Base-by-base conservation (phyloP, 345 rosid species). In the Garcia nutans region DNA sequence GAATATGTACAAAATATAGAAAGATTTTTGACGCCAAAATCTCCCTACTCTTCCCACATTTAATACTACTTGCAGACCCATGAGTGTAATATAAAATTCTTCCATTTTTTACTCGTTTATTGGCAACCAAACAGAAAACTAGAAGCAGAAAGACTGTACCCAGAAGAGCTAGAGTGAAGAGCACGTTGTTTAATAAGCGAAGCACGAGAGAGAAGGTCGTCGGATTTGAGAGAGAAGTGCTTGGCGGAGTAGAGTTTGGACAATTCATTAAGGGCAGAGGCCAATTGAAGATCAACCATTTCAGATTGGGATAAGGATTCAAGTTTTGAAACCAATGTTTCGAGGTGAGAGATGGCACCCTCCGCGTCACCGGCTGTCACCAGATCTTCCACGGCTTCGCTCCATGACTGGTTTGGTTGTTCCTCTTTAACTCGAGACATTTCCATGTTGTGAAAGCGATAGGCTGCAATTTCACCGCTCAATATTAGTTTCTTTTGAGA, bases 331-430 rank as follows among this genome's bases (percentile, higher is more conserved):
- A 85, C 70, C 44, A 86, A 68, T 54, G 89, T 74, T 78, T 94
- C 93, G 77, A 94, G 94, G 77, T 87, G 86, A 65, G 95, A 81
- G 77, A 91, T 88, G 24, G 97, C 93, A 37, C 82, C 84, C 47
- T 81, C 82, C 19, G 86, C 79, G 75, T 91, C 91, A 11, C 97
- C 93, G 55, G 81, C 81, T 0, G 89, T 66, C 22, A 91, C 85
- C 61, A 92, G 86, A 89, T 94, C 98, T 77, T 94, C 98, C 71
- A 87, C 92, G 17, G 73, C 81, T 78, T 95, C 97, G 87, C 97
- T 95, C 99, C 97, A 92, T 80, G 71, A 76, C 41, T 33, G 68
- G 57, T 22, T 83, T 82, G 66, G 69, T 1, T 10, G 74, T 64
- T 77, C 56, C 22, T 58, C 70, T 20, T 28, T 22, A 19, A 50